phyloP scores from a whole-genome alignment of 345 rosid species.

The Bretschneidera sinensis region DNA sequence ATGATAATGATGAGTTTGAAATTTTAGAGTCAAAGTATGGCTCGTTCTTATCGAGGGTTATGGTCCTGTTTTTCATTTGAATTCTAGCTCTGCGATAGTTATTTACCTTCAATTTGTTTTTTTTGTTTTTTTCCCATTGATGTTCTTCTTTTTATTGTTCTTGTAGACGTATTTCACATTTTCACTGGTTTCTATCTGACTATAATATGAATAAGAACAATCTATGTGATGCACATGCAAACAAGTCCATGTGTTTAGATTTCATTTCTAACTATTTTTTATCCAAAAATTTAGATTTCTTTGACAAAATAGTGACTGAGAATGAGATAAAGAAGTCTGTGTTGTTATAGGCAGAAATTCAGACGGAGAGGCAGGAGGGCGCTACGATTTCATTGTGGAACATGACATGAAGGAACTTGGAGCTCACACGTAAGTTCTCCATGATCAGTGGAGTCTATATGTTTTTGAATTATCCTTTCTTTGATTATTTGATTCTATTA shows the following conservation, averaged over 20 bases:
- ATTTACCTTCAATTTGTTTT: too few species aligned
- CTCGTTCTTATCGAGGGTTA: too few species aligned
- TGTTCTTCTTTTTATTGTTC: not conserved
- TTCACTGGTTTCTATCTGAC: not conserved
- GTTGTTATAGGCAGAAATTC: conserved; percentile 85
- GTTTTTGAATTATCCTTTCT: not conserved
- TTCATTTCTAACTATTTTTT: not conserved
- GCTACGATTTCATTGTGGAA: conserved; percentile 92
- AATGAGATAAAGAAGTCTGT: not conserved
- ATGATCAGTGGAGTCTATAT: not conserved
- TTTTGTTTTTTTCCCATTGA: not conserved
- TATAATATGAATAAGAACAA: too few species aligned
- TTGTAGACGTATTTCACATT: too few species aligned
- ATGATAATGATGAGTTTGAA: too few species aligned
- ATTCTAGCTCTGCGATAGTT: too few species aligned
- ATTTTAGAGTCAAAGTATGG: too few species aligned
- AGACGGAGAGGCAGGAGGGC: conserved; percentile 83
- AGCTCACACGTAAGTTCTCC: conserved; percentile 70
- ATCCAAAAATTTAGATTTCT: not conserved
- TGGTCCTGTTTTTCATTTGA: too few species aligned
- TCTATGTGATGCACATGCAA: not conserved
- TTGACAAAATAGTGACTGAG: not conserved
- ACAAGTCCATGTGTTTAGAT: not conserved
- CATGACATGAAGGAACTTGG: conserved; percentile 99
- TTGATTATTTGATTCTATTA: not conserved